phyloP scores from a whole-genome alignment of 495 filamentous ascomycete genomes.

The Chaetomidium leptoderma region DNA sequence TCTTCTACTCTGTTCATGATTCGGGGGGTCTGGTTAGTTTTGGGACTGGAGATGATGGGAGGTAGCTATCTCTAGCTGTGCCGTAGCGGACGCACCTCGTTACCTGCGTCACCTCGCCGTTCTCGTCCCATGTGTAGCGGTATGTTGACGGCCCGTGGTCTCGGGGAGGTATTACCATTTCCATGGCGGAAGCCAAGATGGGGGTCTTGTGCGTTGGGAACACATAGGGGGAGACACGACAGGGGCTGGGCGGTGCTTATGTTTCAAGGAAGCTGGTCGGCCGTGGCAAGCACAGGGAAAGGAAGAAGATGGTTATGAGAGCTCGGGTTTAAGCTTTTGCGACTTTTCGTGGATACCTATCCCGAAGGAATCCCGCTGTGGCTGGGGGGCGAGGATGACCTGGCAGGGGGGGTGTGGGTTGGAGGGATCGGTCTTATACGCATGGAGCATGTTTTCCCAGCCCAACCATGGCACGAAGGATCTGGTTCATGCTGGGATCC shows the following conservation, averaged over 20 bases:
- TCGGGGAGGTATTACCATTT: conserved; percentile 32
- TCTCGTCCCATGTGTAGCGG: conserved; percentile 34
- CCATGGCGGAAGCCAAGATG: conserved; percentile 26
- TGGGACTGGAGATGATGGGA: neutral
- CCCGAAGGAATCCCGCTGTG: conserved; percentile 10
- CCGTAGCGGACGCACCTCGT: conserved; percentile 26
- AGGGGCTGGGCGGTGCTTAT: neutral
- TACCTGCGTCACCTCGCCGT: conserved; percentile 31
- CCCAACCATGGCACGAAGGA: conserved; percentile 2
- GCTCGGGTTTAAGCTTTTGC: neutral
- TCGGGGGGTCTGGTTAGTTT: neutral
- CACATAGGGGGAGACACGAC: conserved; percentile 18
- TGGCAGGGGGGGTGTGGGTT: neutral
- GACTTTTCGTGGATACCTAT: neutral
- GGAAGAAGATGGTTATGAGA: neutral
- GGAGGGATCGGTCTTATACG: conserved; percentile 13
- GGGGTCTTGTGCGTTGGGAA: conserved; percentile 1
- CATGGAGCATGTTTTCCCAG: conserved; percentile 2
- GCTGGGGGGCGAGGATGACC: conserved; percentile 14
- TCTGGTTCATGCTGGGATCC: neutral
- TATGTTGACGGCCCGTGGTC: conserved; percentile 31
- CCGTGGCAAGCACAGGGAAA: neutral
- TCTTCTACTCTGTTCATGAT: conserved; percentile 16
- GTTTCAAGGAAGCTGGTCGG: neutral
- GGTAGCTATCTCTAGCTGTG: too few relatives aligned